phyloP scores from a whole-genome alignment of 495 filamentous ascomycete species.

The Coniosporium apollinis region DNA sequence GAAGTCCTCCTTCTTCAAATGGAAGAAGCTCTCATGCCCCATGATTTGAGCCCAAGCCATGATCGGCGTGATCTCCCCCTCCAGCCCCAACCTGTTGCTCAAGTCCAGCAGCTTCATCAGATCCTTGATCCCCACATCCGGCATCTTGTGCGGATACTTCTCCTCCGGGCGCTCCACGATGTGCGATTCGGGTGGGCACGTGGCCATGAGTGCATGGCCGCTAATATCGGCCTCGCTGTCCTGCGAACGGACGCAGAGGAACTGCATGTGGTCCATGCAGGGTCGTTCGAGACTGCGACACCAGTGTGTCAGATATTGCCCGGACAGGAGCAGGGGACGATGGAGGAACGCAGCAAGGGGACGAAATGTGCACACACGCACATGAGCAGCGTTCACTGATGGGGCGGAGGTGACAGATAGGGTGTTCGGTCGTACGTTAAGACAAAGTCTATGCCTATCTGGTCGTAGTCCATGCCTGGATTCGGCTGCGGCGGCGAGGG shows the following conservation, averaged over 20 bases:
- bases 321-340: no score
- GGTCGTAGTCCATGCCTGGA: conserved; percentile 71
- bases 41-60: conserved; percentile 83
- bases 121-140: conserved; percentile 55
- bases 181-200: conserved; percentile 53
- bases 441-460: conserved; percentile 89
- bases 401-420: conserved; percentile 47
- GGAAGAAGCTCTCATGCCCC: conserved; percentile 45
- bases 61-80: conserved; percentile 91
- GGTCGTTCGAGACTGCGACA: conserved; percentile 68
- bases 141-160: conserved; percentile 36
- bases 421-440: conserved; percentile 65
- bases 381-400: conserved; percentile 21
- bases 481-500: conserved; percentile 18
- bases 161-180: conserved; percentile 22
- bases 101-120: conserved; percentile 68
- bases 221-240: conserved; percentile 27
- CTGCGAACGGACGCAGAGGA: conserved; percentile 43
- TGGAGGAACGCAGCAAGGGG: conserved; percentile 23
- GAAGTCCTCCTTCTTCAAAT: conserved; percentile 53
- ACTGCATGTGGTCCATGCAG: conserved; percentile 88
- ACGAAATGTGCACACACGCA: background rate
- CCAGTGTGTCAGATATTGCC: conserved; percentile 2
- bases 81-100: conserved; percentile 66
- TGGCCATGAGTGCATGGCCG: conserved; percentile 85